phyloP scores from a whole-genome alignment of 148 eudicot species.

The Vaccinium macrocarpon region DNA sequence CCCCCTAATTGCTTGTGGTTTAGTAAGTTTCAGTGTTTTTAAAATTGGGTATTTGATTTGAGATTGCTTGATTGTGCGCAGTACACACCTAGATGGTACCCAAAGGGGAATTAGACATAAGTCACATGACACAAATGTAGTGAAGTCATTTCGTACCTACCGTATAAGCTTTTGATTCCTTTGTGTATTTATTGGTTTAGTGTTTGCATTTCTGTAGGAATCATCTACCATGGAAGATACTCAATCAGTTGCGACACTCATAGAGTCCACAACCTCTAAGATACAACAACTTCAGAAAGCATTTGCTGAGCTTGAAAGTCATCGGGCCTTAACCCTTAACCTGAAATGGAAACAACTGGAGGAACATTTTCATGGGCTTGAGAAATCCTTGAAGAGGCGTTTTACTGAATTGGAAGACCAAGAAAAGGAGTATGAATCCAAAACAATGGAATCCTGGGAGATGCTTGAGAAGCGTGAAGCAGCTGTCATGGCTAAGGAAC shows the following conservation, averaged over 20 bases:
- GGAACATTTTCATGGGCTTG: slow-evolving; percentile 94
- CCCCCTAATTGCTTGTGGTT: neutral
- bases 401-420: slow-evolving; percentile 94
- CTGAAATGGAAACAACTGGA: slow-evolving; percentile 98
- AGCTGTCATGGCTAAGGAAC: slow-evolving; percentile 80
- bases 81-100: too few species aligned
- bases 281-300: slow-evolving; percentile 98
- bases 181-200: neutral
- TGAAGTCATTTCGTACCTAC: neutral
- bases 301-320: slow-evolving; percentile 97
- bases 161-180: neutral
- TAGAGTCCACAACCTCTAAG: slow-evolving; percentile 90
- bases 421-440: slow-evolving; percentile 79
- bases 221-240: slow-evolving; percentile 68
- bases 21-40: neutral
- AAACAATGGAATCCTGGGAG: slow-evolving; percentile 60
- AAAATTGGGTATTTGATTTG: too few species aligned
- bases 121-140: too few species aligned
- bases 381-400: slow-evolving; percentile 95
- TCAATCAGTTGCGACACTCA: slow-evolving; percentile 55
- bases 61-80: too few species aligned
- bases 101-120: too few species aligned
- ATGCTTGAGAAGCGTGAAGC: slow-evolving; percentile 70
- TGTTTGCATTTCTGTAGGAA: slow-evolving; percentile 27
- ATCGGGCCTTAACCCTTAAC: slow-evolving; percentile 84